Base-by-base conservation (phyloP, 495 filamentous ascomycete genomes). In the Terfezia boudieri region DNA sequence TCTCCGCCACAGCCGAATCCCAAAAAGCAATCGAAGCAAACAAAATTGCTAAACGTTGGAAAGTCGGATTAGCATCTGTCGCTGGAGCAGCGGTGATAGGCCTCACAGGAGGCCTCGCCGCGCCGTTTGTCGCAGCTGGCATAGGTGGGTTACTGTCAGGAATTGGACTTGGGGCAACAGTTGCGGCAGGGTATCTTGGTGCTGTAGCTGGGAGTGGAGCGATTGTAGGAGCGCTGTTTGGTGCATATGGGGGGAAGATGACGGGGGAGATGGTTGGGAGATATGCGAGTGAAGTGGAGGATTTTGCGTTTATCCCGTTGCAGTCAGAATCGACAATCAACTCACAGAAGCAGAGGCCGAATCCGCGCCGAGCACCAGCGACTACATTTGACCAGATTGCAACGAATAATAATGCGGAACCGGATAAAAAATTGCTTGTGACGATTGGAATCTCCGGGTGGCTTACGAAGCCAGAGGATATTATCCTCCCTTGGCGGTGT, bases 271-370 rank as follows among this genome's bases (percentile, higher is more conserved):
- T 86, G 78, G 83, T 95, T 75, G 86, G 89, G 57, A 73, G 79
- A 48, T 90, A 94, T 67, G 80, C 84, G 16, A 79, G 77, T 54
- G 87, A 95, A 56, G 81, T 95, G 12, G 74, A 81, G 51, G 87
- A 95, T 66, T 94, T 95, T 66, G 86, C 78, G 7, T 88, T 98
- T 60, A 65, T 94, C 14, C 86, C 87, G 1, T 68, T 92, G 41
- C 71, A 74, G 37, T 72, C 73, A 11, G 26, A 32, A 32, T 51
- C 56, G 68, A 32, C 26, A 32, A 32, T 7, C 26, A 7, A 4
- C 26, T 7, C 7, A 7, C 14, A 46, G 41, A 4, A 46, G 14
- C 41, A 46, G 41, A 14, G 41, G 8, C 26, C 26, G 26, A 32
- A 32, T 32, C 26, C 26, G 26, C 26, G 2, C 2, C 4, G 26